A percentile compares a stretch with the other conserved stretches of the same genome.
phyloP scores from a whole-genome alignment of 768 basidiomycete species.

The Phanerodontia chrysosporium region DNA sequence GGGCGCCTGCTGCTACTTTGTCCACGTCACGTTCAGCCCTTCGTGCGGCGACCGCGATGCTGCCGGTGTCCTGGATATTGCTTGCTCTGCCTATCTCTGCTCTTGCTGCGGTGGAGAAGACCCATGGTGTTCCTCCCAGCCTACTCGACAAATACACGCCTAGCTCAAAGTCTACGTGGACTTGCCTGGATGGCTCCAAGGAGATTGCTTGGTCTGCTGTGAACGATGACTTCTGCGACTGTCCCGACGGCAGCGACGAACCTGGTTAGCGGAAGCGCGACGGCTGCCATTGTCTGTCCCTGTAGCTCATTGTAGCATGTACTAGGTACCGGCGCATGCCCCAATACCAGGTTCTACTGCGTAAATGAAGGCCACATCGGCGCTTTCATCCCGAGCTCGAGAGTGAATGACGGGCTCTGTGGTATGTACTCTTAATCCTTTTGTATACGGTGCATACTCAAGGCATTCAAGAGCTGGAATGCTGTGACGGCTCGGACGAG shows the following conservation, averaged over 20 bases:
- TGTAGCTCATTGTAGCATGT: constrained; percentile 6
- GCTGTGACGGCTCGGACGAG: constrained; percentile 97
- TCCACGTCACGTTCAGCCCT: constrained; percentile 1
- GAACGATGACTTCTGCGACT: constrained; percentile 96
- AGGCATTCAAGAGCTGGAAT: constrained; percentile 65
- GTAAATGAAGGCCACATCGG: constrained; percentile 87
- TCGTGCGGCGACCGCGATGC: neutral
- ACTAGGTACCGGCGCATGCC: constrained; percentile 82
- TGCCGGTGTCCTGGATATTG: constrained; percentile 19
- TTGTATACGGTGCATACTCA: constrained; percentile 5
- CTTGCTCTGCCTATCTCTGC: constrained; percentile 19
- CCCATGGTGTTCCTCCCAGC: constrained; percentile 54
- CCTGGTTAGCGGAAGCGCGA: constrained; percentile 51
- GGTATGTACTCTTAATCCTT: constrained; percentile 46
- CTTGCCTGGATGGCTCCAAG: constrained; percentile 77
- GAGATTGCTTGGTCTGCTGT: constrained; percentile 76
- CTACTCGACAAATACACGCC: constrained; percentile 55
- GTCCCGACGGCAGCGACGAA: constrained; percentile 91
- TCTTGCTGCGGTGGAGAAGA: constrained; percentile 37
- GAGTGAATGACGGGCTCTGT: constrained; percentile 91
- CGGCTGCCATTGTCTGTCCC: neutral
- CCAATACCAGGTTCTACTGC: constrained; percentile 76
- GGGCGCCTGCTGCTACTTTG: neutral
- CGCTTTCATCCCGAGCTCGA: constrained; percentile 66
- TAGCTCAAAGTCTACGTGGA: constrained; percentile 54